Evolutionary conservation across 2,329 filamentous ascomycete species (phyloP).

Genomic region (Gremmenia infestans): DNA sequence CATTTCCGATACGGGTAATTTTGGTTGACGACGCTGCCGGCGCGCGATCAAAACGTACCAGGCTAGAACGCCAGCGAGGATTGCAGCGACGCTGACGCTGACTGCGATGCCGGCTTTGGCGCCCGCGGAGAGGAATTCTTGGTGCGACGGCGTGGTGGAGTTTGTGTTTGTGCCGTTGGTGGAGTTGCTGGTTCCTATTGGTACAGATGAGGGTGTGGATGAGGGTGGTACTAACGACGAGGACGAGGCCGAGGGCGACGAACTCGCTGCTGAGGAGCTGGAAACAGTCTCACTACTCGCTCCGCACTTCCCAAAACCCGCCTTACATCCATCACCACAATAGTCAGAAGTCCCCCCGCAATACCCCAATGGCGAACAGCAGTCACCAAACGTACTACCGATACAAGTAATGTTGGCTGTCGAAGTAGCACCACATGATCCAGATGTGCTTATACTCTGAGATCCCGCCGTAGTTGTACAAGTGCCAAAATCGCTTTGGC

Average conservation of each 20-base stretch:
- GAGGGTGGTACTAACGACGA: not conserved
- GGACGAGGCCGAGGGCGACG: not conserved
- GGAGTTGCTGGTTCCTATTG: not conserved
- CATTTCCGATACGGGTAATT: not conserved
- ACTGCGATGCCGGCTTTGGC: not conserved
- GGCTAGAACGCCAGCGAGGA: not conserved
- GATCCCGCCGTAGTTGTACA: too few relatives aligned
- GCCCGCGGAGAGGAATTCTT: not conserved
- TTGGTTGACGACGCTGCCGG: not conserved
- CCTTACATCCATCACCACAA: not conserved
- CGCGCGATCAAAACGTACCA: not conserved
- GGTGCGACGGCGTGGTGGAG: not conserved
- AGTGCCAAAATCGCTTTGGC: not conserved
- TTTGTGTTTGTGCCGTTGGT: not conserved
- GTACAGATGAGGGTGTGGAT: not conserved
- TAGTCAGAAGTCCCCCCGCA: not conserved
- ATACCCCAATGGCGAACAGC: not conserved
- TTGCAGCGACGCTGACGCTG: not conserved
- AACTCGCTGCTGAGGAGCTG: not conserved
- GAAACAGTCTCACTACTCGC: not conserved
- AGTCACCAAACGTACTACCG: not conserved
- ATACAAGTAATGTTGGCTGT: not conserved
- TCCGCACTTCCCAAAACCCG: not conserved
- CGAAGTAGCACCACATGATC: not conserved
- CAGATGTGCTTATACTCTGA: too few relatives aligned